Evolutionary conservation across 192 early-diverging fungal genomes (phyloP), one percentile per base, ranked within the genome.

Genomic region (Dissophora ornata): DNA sequence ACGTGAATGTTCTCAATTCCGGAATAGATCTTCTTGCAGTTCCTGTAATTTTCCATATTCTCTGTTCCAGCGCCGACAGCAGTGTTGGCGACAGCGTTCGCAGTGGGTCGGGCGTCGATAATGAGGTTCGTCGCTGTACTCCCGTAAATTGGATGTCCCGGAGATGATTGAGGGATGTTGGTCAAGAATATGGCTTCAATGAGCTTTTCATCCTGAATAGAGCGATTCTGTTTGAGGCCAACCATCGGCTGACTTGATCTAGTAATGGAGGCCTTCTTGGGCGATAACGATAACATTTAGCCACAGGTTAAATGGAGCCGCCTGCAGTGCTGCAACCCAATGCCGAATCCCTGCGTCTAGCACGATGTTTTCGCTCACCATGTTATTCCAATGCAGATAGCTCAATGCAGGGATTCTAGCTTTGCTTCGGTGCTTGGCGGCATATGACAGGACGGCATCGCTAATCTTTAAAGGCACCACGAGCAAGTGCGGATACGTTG

Each of bases 1-100:
- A 98, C 96, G 74, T 99, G 97, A 67, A 99, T 99, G 78, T 99
- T 99, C 56, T 96, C 96, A 56, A 99, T 98, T 3, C 95, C 96
- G 74, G 94, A 83, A 67, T 93, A 96, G 51, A 84, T 86, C 48
- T 96, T 90, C 78, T 93, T 90, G 57, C 93, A 97, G 57, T 91
- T 89, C 50, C 86, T 79, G 80, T 99, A 99, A 67, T 98, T 91
- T 30, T 98, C 96, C 80, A 91, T 90, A 78, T 91, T 96, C 69
- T 99, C 97, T 13, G 94, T 93, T 11, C 97, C 97, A 18, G 96
- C 95, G 0, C 97, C 97, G 30, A 95, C 86, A 5, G 94, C 96
- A 6, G 90, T 90, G 71, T 98, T 96, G 10, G 90, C 95, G 52
- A 98, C 88, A 0, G 96, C 96, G 73, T 99, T 99, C 28, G 94